Conservation (phyloP, 163 green algal species). For the Trebouxiophyceae sp. region DNA sequence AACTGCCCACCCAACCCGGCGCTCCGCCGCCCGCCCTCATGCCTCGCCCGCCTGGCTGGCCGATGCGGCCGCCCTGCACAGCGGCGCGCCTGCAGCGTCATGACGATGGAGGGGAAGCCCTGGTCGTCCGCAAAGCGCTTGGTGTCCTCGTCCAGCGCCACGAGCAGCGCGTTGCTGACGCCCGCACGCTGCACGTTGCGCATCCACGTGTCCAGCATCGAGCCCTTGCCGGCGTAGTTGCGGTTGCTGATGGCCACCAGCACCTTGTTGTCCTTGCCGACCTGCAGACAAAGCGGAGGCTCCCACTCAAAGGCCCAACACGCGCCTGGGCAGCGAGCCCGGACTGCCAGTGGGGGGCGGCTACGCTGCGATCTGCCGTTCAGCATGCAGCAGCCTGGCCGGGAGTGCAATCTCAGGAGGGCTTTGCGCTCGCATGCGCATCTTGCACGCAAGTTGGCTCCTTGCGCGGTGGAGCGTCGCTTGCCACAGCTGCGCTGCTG, state of each 20-base stretch:
- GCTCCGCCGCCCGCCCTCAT: too few species aligned
- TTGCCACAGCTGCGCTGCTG: not conserved
- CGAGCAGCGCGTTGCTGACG: constrained; percentile 69
- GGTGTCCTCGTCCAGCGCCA: constrained; percentile 74
- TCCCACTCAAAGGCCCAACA: too few species aligned
- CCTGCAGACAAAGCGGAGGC: too few species aligned
- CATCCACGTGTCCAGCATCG: constrained; percentile 76
- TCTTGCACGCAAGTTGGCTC: not conserved
- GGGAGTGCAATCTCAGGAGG: not conserved
- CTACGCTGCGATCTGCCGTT: too few species aligned
- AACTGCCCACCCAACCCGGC: too few species aligned
- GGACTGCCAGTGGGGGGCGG: too few species aligned
- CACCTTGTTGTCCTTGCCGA: constrained; percentile 51
- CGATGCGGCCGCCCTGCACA: too few species aligned
- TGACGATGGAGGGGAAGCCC: constrained; percentile 32
- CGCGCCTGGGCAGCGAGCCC: too few species aligned
- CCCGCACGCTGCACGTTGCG: constrained; percentile 32
- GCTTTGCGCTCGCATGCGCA: not conserved
- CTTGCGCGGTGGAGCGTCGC: too few species aligned
- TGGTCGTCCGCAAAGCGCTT: constrained; percentile 24
- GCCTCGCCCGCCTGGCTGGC: too few species aligned
- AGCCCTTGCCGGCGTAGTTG: constrained; percentile 57
- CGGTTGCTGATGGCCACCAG: constrained; percentile 62
- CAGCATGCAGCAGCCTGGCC: too few species aligned
- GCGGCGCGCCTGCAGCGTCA: constrained; percentile 18